Conservation (phyloP, 768 basidiomycete species). For the Agaricus sinodeliciosus region DNA sequence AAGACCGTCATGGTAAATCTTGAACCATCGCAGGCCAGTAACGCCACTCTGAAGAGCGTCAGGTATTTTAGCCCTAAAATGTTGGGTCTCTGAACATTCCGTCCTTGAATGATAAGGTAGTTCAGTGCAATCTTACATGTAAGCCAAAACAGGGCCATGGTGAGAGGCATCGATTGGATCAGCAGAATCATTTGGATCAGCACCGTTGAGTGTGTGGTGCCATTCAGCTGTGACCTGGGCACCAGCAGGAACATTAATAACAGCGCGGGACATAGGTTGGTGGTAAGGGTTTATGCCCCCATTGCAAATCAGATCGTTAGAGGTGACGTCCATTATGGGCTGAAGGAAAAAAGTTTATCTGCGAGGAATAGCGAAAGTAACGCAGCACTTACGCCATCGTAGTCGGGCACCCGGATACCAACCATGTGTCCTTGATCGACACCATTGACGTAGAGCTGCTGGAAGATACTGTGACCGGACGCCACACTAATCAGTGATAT, state of each 20-base stretch:
- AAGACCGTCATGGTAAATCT: slow-evolving; percentile 42
- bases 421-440: slow-evolving; percentile 35
- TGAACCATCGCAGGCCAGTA: slow-evolving; percentile 51
- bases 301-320: slow-evolving; percentile 8
- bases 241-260: slow-evolving; percentile 7
- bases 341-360: background rate
- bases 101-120: background rate
- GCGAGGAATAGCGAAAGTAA: background rate
- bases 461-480: slow-evolving; percentile 48
- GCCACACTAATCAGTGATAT: slow-evolving; percentile 25
- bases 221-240: slow-evolving; percentile 42
- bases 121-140: slow-evolving; percentile 30
- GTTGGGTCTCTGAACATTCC: background rate
- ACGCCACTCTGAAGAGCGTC: slow-evolving; percentile 38
- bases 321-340: slow-evolving; percentile 10
- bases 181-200: slow-evolving; percentile 29
- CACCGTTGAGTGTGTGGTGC: slow-evolving; percentile 42
- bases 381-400: slow-evolving; percentile 29
- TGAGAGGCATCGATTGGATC: slow-evolving; percentile 46
- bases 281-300: slow-evolving; percentile 8
- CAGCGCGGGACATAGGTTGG: slow-evolving; percentile 26
- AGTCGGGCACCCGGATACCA: slow-evolving; percentile 37
- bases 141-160: slow-evolving; percentile 44
- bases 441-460: slow-evolving; percentile 49
- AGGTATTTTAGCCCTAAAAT: slow-evolving; percentile 36